Conservation (phyloP, 257 asterid genomes). For the Rhazya stricta region DNA sequence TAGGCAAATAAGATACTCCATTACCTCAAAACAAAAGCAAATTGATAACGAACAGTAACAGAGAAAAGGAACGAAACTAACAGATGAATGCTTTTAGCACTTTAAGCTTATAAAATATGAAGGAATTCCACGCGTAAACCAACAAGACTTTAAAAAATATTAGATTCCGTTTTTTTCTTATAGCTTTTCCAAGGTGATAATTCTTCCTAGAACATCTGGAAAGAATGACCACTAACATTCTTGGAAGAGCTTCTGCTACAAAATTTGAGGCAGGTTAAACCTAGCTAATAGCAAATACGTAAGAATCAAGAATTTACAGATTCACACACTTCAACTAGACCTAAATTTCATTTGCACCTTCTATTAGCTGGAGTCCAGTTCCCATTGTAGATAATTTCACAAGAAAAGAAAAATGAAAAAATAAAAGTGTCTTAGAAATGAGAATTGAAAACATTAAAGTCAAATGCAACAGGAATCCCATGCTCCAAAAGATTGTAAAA, state of each 20-base stretch:
- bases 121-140: background rate
- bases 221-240: background rate
- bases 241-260: background rate
- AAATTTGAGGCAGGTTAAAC: background rate
- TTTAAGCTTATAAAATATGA: background rate
- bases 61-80: too few relatives aligned
- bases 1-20: conserved; percentile 8
- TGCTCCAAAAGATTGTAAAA: background rate
- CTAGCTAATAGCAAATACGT: background rate
- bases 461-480: background rate
- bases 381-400: background rate
- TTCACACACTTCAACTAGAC: background rate
- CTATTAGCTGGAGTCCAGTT: background rate
- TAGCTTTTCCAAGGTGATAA: background rate
- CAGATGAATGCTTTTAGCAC: background rate
- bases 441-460: background rate
- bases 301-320: background rate
- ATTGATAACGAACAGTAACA: background rate
- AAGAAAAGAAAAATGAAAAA: background rate
- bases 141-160: background rate
- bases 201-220: background rate
- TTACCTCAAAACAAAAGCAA: background rate
- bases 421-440: background rate
- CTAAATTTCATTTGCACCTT: background rate
- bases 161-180: background rate